These are phyloP conservation scores for Leptographium galeiforme DNA, from an alignment of 2,329 filamentous ascomycete species.

Conservation along the genomic window DNA sequence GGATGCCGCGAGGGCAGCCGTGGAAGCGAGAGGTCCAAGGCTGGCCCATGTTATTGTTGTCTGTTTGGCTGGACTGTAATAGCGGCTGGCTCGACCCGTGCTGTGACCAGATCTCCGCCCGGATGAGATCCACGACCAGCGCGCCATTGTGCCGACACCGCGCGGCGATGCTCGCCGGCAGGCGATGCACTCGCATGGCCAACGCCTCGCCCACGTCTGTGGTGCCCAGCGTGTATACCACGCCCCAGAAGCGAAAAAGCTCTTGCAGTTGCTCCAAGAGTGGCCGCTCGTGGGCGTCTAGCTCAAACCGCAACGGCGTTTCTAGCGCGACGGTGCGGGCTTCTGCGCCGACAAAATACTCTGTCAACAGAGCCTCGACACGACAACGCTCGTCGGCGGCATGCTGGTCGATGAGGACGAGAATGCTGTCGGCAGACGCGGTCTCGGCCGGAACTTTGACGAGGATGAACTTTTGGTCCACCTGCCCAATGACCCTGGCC, in stretches of 20 bases:
- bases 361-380: slow-evolving; percentile 56
- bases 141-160: slow-evolving; percentile 61
- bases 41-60: neutral
- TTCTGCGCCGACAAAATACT: slow-evolving; percentile 29
- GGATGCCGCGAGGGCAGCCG: slow-evolving; percentile 58
- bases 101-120: slow-evolving; percentile 53
- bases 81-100: neutral
- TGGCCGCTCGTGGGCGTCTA: slow-evolving; percentile 44
- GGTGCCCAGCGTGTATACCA: slow-evolving; percentile 38
- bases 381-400: slow-evolving; percentile 82
- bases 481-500: slow-evolving; percentile 62
- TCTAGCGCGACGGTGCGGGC: slow-evolving; percentile 23
- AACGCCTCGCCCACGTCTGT: neutral
- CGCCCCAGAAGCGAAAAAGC: slow-evolving; percentile 62
- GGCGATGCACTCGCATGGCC: slow-evolving; percentile 34
- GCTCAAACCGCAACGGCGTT: slow-evolving; percentile 49
- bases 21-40: slow-evolving; percentile 51
- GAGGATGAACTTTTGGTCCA: slow-evolving; percentile 84
- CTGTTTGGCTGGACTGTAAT: neutral
- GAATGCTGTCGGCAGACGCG: slow-evolving; percentile 16
- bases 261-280: slow-evolving; percentile 40
- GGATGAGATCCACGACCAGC: slow-evolving; percentile 59
- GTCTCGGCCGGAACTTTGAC: slow-evolving; percentile 25
- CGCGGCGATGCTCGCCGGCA: slow-evolving; percentile 64
- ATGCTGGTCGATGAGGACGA: slow-evolving; percentile 84